These are phyloP conservation scores for Leucosporidium creatinivorum DNA, from an alignment of 768 basidiomycete genomes.

Conservation along the genomic window DNA sequence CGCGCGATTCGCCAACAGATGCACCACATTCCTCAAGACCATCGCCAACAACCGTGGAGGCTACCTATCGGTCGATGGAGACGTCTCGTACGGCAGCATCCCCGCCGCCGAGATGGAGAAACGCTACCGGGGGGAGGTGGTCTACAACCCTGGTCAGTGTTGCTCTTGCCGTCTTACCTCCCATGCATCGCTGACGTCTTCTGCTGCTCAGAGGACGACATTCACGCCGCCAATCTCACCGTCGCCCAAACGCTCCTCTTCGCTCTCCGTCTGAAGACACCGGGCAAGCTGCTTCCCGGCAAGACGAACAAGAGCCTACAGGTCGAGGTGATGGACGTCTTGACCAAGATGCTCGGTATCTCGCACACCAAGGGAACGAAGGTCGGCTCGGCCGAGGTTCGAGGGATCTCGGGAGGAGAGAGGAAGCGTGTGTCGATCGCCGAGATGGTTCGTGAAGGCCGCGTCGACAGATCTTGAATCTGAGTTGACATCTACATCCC, in stretches of 20 bases:
- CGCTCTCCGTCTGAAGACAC: constrained; percentile 48
- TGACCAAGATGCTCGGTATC: constrained; percentile 61
- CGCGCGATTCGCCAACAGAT: constrained; percentile 18
- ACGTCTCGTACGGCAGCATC: constrained; percentile 42
- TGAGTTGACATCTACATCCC: constrained; percentile 17
- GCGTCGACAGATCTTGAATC: neutral
- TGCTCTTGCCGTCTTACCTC: too few species aligned
- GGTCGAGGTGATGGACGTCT: constrained; percentile 30
- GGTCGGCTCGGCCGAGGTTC: constrained; percentile 66
- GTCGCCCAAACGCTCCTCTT: constrained; percentile 50
- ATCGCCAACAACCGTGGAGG: constrained; percentile 42
- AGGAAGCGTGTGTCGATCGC: constrained; percentile 39
- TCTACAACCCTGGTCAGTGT: constrained; percentile 31
- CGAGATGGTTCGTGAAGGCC: constrained; percentile 32
- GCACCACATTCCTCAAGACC: constrained; percentile 42
- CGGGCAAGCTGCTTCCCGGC: constrained; percentile 30
- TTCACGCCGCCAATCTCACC: constrained; percentile 64
- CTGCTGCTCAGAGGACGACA: constrained; percentile 57
- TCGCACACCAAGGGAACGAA: constrained; percentile 60
- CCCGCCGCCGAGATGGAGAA: constrained; percentile 39
- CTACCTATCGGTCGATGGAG: constrained; percentile 40
- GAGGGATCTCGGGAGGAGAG: constrained; percentile 48
- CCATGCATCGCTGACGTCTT: constrained; percentile 42
- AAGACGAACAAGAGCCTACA: constrained; percentile 36
- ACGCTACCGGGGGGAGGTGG: constrained; percentile 42